Conservation (phyloP, 345 rosid genomes). For the Corymbia maculata region DNA sequence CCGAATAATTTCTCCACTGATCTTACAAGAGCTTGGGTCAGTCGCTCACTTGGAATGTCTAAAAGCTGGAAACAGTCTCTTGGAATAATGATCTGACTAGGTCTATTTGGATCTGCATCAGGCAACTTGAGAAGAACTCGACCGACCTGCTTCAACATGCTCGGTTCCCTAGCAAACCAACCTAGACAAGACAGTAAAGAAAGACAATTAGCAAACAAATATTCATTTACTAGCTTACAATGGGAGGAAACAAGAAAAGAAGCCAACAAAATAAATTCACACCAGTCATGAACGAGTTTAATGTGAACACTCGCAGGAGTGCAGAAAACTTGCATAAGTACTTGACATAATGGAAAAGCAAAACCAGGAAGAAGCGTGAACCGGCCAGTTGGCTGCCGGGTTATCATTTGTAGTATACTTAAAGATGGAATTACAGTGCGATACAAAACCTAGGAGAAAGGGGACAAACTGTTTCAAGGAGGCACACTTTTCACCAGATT, state of each 20-base stretch:
- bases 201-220: not conserved
- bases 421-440: not conserved
- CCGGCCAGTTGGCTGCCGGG: not conserved
- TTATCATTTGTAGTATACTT: not conserved
- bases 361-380: not conserved
- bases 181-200: conserved; percentile 26
- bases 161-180: conserved; percentile 83
- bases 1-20: conserved; percentile 53
- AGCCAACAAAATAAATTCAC: not conserved
- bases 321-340: not conserved
- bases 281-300: not conserved
- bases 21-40: conserved; percentile 36
- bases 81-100: conserved; percentile 45
- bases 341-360: not conserved
- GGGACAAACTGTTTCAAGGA: not conserved
- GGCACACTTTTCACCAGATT: not conserved
- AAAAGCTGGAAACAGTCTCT: conserved; percentile 68
- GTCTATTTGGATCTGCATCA: conserved; percentile 10
- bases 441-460: not conserved
- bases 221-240: not conserved
- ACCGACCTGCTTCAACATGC: conserved; percentile 55
- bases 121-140: conserved; percentile 45
- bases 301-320: not conserved
- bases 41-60: conserved; percentile 40
- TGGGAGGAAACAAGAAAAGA: not conserved